These are phyloP conservation scores for Xylariaceae sp. DNA, from an alignment of 2,329 filamentous ascomycete genomes.

Conservation along the genomic window DNA sequence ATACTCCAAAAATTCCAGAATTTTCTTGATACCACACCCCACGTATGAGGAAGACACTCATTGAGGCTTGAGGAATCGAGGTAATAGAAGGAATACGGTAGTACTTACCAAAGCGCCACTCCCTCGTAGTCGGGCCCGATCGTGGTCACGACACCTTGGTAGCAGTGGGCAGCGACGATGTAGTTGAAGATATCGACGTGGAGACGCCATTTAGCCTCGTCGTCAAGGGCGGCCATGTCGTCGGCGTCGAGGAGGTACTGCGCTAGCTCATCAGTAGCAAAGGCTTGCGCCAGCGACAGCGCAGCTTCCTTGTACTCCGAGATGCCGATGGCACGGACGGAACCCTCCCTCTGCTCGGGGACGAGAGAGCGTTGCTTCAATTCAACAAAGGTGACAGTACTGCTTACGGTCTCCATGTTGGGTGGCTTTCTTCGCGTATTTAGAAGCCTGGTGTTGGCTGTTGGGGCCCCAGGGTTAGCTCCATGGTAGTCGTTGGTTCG, in stretches of 20 bases:
- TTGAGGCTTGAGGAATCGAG: no score
- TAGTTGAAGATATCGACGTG: slow-evolving; percentile 76
- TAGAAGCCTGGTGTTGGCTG: neutral
- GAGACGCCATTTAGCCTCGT: slow-evolving; percentile 69
- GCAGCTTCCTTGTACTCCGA: slow-evolving; percentile 69
- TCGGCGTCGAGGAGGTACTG: slow-evolving; percentile 71
- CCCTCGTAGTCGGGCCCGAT: slow-evolving; percentile 73
- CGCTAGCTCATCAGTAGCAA: slow-evolving; percentile 69
- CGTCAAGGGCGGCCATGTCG: slow-evolving; percentile 58
- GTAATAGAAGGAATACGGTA: neutral
- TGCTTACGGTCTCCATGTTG: slow-evolving; percentile 39
- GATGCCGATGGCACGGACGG: slow-evolving; percentile 59
- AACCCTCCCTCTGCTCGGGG: slow-evolving; percentile 47
- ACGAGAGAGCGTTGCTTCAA: slow-evolving; percentile 42
- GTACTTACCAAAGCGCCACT: slow-evolving; percentile 70
- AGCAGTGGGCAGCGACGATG: slow-evolving; percentile 69
- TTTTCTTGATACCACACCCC: no score
- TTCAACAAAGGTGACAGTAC: slow-evolving; percentile 22
- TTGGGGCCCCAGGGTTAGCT: neutral
- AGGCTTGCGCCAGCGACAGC: slow-evolving; percentile 69
- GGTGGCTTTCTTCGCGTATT: slow-evolving; percentile 20
- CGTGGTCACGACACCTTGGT: slow-evolving; percentile 69
- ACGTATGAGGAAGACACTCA: no score
- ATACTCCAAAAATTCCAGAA: no score
- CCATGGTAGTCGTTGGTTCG: neutral